Evolutionary conservation across 257 asterid species (phyloP), one percentile per base, ranked within the genome.

Genomic region (Fraxinus anomala): DNA sequence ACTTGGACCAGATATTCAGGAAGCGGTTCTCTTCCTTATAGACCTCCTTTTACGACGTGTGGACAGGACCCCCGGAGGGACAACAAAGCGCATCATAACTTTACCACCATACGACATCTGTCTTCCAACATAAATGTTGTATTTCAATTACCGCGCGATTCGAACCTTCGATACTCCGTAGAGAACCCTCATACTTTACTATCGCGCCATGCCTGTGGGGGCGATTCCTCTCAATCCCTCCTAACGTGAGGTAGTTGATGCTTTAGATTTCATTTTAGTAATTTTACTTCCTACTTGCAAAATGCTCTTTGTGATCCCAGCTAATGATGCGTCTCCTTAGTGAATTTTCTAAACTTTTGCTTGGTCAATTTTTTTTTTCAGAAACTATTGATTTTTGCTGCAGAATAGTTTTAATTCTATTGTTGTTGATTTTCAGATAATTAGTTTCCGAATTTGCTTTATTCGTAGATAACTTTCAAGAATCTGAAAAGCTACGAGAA

Each of bases 401-500:
- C 69, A 63, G 69, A 63, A 8, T 31, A 9, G 19, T 63, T 63
- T 63, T 3, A 63, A 10, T 12, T 63, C 19, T 23, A 24, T 26
- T 26, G 69, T 26, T 24, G 17, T 23, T 26, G 34, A 74, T 74
- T 30, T 66, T 75, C 80, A 66, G 63, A 79, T 23, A 33, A 73
- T 79, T 49, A 67, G 59, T 61, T 79, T 26, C 56, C 28, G 81
- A 72, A 80, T 72, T 77, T 79, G 77, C 84, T 87, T 82, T 79
- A 72, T 75, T 70, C 76, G 70, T 76, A 79, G 67, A 56, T 44
- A 78, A 84, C 82, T 82, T 81, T 66, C 61, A 75, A 65, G 80
- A 73, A 76, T 81, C 80, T 73, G 74, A 76, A 83, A 83, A 81
- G 82, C 82, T 31, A 76, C 19, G 79, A 54, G 83, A 85, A 87